Conservation (phyloP, 2,329 filamentous ascomycete species). For the Achaetomium macrosporum region DNA sequence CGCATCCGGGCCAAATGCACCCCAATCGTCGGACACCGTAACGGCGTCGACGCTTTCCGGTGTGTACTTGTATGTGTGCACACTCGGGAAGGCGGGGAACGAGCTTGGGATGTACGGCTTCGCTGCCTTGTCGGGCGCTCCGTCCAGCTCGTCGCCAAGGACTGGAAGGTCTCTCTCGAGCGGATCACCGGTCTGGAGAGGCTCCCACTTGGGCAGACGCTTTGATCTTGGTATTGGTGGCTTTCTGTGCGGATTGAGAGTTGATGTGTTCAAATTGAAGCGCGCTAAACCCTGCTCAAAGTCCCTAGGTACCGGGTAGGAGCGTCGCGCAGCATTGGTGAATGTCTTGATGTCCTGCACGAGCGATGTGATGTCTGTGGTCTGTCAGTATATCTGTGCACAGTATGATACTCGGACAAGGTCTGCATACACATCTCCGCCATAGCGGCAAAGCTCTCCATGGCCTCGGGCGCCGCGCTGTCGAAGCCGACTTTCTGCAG, state of each 20-base stretch:
- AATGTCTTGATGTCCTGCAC: constrained; percentile 43
- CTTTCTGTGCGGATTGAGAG: constrained; percentile 51
- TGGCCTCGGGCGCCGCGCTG: constrained; percentile 47
- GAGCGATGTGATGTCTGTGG: constrained; percentile 44
- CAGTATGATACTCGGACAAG: neutral
- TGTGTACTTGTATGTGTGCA: constrained; percentile 58
- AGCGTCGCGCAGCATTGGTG: constrained; percentile 45
- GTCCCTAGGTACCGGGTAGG: constrained; percentile 49
- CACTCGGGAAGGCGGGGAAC: constrained; percentile 58
- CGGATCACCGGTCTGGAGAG: constrained; percentile 29
- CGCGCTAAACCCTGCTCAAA: constrained; percentile 48
- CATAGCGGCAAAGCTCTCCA: constrained; percentile 52
- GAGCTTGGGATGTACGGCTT: constrained; percentile 52
- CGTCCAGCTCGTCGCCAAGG: constrained; percentile 52
- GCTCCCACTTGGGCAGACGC: constrained; percentile 34
- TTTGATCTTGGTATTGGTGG: constrained; percentile 42
- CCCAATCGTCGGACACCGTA: constrained; percentile 29
- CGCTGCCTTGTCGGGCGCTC: constrained; percentile 49
- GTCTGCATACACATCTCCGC: constrained; percentile 51
- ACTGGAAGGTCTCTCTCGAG: constrained; percentile 39
- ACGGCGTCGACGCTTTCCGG: constrained; percentile 37
- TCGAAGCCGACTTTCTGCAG: constrained; percentile 55
- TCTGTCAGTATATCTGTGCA: constrained; percentile 14
- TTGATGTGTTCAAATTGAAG: constrained; percentile 46
- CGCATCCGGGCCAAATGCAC: constrained; percentile 20